Evolutionary conservation across 2,329 filamentous ascomycete genomes (phyloP).

Genomic region (Huntiella abstrusa): DNA sequence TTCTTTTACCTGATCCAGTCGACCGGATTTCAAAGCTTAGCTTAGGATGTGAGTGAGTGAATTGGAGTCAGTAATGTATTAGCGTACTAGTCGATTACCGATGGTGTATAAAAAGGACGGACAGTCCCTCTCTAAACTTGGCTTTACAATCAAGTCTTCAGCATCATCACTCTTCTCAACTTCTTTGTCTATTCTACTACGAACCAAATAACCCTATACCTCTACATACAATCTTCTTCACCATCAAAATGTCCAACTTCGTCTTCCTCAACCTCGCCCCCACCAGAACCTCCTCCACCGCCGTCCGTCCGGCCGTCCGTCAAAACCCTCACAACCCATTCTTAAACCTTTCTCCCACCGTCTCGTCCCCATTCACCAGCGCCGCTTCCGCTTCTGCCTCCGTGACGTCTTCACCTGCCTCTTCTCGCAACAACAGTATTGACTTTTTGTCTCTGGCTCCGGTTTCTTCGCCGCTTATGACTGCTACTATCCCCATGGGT

Average conservation of each 20-base stretch:
- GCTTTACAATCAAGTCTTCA: too few relatives aligned
- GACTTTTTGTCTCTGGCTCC: conserved; percentile 12
- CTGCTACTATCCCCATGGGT: conserved; percentile 14
- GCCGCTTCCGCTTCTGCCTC: conserved; percentile 35
- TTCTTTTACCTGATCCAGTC: too few relatives aligned
- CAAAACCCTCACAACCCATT: conserved; percentile 19
- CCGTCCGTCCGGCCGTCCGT: background rate
- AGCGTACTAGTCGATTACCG: too few relatives aligned
- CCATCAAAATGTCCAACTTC: conserved; percentile 6
- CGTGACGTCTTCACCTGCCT: conserved; percentile 25
- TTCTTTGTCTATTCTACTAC: background rate
- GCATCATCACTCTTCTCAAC: background rate
- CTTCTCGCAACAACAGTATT: conserved; percentile 14
- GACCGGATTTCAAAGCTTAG: too few relatives aligned
- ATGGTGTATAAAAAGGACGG: conserved; percentile 2
- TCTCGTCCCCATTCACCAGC: conserved; percentile 31
- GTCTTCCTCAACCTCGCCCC: conserved; percentile 10
- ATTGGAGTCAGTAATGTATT: too few relatives aligned
- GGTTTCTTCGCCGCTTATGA: conserved; percentile 1
- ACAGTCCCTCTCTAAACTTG: background rate
- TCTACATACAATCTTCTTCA: background rate
- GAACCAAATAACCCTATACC: background rate
- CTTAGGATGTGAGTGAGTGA: too few relatives aligned
- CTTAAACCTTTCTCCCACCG: conserved; percentile 39
- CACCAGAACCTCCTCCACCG: background rate